Percentiles rank a stretch among this genome's conserved stretches.
phyloP scores from a whole-genome alignment of 768 basidiomycete genomes.

The Agrocybe pediades region DNA sequence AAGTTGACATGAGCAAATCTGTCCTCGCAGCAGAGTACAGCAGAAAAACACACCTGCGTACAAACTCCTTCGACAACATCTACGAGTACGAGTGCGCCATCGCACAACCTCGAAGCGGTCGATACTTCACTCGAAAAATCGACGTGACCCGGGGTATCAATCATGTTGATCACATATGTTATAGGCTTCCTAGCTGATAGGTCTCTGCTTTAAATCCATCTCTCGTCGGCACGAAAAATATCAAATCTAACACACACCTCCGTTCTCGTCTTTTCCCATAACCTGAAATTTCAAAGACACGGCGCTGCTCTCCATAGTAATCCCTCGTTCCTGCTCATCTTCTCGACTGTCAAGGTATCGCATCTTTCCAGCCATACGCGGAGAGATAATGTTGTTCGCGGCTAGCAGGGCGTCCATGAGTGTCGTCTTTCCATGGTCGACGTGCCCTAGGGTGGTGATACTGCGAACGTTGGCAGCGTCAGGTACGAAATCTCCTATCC shows the following conservation, averaged over 20 bases:
- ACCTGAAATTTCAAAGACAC: conserved; percentile 89
- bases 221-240: not conserved
- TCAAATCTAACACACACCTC: conserved; percentile 50
- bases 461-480: conserved; percentile 62
- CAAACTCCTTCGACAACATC: conserved; percentile 98
- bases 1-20: not conserved
- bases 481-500: conserved; percentile 30
- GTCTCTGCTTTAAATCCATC: not conserved
- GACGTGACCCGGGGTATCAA: conserved; percentile 98
- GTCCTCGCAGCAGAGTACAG: conserved; percentile 1
- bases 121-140: conserved; percentile 99
- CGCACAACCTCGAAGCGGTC: conserved; percentile 89
- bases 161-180: conserved; percentile 90
- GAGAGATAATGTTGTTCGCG: conserved; percentile 96
- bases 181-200: conserved; percentile 53
- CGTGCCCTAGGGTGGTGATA: conserved; percentile 86
- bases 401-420: conserved; percentile 94
- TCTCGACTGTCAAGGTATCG: conserved; percentile 94
- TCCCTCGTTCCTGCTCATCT: conserved; percentile 96
- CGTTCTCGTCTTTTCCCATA: conserved; percentile 52
- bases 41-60: conserved; percentile 70
- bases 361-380: conserved; percentile 93
- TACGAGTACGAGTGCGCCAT: conserved; percentile 93
- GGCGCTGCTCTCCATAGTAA: conserved; percentile 98
- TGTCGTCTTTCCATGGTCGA: conserved; percentile 96